These are phyloP conservation scores for Chenopodium suecicum DNA, from an alignment of 148 eudicot genomes.

Conservation along the genomic window DNA sequence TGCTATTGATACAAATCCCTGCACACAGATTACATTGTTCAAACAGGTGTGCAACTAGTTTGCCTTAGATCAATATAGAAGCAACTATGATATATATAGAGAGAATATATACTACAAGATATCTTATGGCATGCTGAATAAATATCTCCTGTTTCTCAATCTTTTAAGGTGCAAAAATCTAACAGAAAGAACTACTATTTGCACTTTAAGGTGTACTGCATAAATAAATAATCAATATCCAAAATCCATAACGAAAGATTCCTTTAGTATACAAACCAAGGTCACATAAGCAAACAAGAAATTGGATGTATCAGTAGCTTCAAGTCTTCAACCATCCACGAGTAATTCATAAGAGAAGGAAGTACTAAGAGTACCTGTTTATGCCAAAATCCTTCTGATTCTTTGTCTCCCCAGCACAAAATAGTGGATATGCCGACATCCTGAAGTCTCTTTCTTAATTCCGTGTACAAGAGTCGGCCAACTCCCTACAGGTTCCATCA, in stretches of 20 bases:
- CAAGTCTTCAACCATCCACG: background rate
- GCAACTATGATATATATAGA: background rate
- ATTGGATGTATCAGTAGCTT: background rate
- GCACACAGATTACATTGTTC: slow-evolving; percentile 24
- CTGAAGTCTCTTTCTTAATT: slow-evolving; percentile 66
- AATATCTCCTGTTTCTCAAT: background rate
- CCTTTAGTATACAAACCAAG: background rate
- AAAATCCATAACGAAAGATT: background rate
- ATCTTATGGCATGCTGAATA: background rate
- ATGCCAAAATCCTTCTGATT: slow-evolving; percentile 91
- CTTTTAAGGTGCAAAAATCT: background rate
- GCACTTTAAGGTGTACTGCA: background rate
- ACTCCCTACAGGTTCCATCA: slow-evolving; percentile 54
- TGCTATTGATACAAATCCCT: slow-evolving; percentile 79
- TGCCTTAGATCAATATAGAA: background rate
- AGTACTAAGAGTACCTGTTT: slow-evolving; percentile 58
- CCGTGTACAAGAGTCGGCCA: slow-evolving; percentile 57
- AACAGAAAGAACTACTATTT: background rate
- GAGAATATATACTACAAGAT: background rate
- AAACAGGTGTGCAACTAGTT: slow-evolving; percentile 6
- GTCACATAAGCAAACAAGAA: background rate
- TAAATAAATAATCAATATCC: slow-evolving; percentile 1
- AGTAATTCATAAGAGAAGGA: background rate
- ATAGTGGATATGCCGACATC: slow-evolving; percentile 65
- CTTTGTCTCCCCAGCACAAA: slow-evolving; percentile 88